phyloP scores from a whole-genome alignment of 352 stramenopile genomes.

The Globisporangium rhizosaccharum region DNA sequence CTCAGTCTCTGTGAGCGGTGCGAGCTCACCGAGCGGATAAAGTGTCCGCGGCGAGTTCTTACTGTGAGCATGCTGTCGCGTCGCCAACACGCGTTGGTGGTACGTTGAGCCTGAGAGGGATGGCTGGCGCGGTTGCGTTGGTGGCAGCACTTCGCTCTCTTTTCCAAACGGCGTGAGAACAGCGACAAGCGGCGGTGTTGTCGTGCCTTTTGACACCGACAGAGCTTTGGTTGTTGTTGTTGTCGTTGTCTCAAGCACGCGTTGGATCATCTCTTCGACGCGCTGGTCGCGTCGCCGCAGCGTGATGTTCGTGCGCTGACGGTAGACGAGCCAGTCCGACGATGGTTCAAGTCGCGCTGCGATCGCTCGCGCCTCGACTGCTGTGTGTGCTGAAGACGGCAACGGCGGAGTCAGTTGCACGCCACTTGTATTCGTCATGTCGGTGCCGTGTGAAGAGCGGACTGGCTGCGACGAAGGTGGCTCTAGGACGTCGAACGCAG shows the following conservation, averaged over 20 bases:
- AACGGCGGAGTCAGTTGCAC: neutral
- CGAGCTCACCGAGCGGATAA: constrained; percentile 10
- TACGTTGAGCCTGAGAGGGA: constrained; percentile 34
- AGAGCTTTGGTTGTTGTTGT: constrained; percentile 1
- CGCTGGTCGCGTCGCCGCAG: constrained; percentile 34
- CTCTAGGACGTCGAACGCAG: neutral
- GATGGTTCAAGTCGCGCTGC: constrained; percentile 24
- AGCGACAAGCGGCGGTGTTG: neutral
- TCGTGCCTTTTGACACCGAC: neutral
- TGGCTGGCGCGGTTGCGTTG: constrained; percentile 22
- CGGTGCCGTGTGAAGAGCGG: neutral
- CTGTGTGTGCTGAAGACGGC: constrained; percentile 2
- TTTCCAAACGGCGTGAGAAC: constrained; percentile 2
- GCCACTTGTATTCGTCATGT: neutral
- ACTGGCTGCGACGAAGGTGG: neutral
- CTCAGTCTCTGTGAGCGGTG: constrained; percentile 25
- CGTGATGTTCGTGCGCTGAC: constrained; percentile 33
- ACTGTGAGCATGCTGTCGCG: constrained; percentile 4
- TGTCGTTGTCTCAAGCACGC: constrained; percentile 17
- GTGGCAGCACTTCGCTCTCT: constrained; percentile 2
- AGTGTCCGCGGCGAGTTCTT: constrained; percentile 5
- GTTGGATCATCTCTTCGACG: constrained; percentile 38
- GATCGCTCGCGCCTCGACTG: constrained; percentile 17
- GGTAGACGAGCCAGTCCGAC: constrained; percentile 60
- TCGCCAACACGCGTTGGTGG: constrained; percentile 27